phyloP scores from a whole-genome alignment of 176 grass and related monocot genomes.

The Raddia guianensis region DNA sequence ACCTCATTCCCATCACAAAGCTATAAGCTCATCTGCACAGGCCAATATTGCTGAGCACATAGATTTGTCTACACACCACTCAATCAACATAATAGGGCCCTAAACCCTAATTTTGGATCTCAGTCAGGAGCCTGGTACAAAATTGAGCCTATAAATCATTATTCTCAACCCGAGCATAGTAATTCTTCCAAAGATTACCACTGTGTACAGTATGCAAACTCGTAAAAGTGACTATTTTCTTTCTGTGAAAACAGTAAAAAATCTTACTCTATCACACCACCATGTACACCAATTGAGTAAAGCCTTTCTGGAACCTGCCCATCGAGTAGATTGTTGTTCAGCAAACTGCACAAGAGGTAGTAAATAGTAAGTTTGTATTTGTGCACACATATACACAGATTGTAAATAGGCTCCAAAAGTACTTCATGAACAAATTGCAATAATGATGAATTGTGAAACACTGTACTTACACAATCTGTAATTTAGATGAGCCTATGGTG shows the following conservation, averaged over 20 bases:
- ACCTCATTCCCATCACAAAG: no score
- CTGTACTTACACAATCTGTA: conserved; percentile 78
- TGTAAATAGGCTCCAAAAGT: neutral
- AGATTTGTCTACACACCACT: conserved; percentile 16
- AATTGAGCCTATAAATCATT: neutral
- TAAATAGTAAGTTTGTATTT: conserved; percentile 24
- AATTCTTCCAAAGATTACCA: neutral
- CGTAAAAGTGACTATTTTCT: neutral
- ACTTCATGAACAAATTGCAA: conserved; percentile 26
- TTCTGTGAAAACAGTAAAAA: conserved; percentile 15
- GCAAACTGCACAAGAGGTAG: conserved; percentile 55
- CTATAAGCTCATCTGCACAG: no score
- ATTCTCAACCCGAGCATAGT: neutral
- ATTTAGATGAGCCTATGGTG: conserved; percentile 80
- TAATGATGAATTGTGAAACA: conserved; percentile 3
- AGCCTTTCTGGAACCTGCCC: conserved; percentile 96
- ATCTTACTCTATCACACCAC: conserved; percentile 98
- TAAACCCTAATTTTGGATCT: conserved; percentile 9
- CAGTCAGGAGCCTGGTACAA: neutral
- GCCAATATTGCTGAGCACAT: neutral
- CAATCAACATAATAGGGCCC: neutral
- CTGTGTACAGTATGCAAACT: conserved; percentile 9
- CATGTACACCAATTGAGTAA: conserved; percentile 95
- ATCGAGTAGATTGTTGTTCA: conserved; percentile 89
- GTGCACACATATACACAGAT: conserved; percentile 4